A percentile compares a stretch with the other conserved stretches of the same genome.
Evolutionary conservation across 2,329 filamentous ascomycete species (phyloP).

Genomic region (Thielaviopsis cerberus): DNA sequence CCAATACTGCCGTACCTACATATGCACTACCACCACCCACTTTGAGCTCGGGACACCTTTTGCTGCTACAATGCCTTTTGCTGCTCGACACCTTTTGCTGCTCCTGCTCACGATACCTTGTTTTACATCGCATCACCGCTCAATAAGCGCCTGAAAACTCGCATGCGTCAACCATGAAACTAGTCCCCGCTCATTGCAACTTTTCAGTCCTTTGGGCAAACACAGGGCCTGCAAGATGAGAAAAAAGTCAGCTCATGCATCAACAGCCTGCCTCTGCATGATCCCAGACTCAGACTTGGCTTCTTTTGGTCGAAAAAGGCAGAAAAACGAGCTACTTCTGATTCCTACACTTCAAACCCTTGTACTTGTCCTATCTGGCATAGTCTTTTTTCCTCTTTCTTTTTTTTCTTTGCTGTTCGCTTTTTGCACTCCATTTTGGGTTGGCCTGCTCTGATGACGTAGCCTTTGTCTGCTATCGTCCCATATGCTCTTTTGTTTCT

Average conservation of each 20-base stretch:
- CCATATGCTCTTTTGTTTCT: not conserved
- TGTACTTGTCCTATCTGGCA: not conserved
- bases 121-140: not conserved
- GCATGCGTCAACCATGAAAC: not conserved
- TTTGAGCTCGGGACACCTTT: not conserved
- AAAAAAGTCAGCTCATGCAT: not conserved
- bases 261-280: not conserved
- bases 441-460: not conserved
- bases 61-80: too few relatives aligned
- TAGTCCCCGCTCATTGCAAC: not conserved
- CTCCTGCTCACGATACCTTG: not conserved
- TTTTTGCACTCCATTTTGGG: not conserved
- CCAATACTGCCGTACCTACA: not conserved
- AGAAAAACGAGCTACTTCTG: not conserved
- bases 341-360: conserved; percentile 13
- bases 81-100: too few relatives aligned
- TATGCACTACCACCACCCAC: not conserved
- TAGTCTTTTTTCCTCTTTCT: not conserved
- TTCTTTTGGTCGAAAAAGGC: not conserved
- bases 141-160: not conserved
- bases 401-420: not conserved
- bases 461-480: conserved; percentile 1
- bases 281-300: not conserved
- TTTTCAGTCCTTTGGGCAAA: not conserved
- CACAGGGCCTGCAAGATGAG: not conserved